Conservation (phyloP, 179 eudicot genomes). For the Heliamphora ciliata region DNA sequence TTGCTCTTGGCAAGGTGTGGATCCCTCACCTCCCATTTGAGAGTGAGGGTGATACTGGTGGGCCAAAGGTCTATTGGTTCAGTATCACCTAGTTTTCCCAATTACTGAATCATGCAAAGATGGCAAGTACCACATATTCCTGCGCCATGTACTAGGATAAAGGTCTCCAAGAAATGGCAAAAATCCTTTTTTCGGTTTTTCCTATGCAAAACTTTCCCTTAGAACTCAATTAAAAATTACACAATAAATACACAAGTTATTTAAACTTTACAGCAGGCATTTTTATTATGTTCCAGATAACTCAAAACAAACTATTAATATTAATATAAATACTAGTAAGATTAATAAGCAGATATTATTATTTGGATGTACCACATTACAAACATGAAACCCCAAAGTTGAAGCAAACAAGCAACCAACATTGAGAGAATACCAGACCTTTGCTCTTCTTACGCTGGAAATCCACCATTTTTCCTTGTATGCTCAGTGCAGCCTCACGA, state of each 20-base stretch:
- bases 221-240: neutral
- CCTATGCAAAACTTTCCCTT: neutral
- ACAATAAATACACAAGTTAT: neutral
- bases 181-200: neutral
- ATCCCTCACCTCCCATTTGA: too few species aligned
- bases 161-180: neutral
- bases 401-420: neutral
- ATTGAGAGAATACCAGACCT: slow-evolving; percentile 41
- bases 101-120: neutral
- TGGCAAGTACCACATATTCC: neutral
- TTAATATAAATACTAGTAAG: neutral
- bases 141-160: neutral
- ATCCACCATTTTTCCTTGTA: slow-evolving; percentile 85
- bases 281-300: too few species aligned
- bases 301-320: neutral
- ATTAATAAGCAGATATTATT: neutral
- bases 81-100: neutral
- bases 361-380: neutral
- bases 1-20: too few species aligned
- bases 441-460: slow-evolving; percentile 80
- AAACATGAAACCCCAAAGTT: neutral
- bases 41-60: too few species aligned
- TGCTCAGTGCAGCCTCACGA: slow-evolving; percentile 67
- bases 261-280: neutral
- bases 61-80: neutral